Evolutionary conservation across 208 protist species (phyloP), one percentile per base, ranked within the genome.

Genomic region (Trypanosoma theileri): DNA sequence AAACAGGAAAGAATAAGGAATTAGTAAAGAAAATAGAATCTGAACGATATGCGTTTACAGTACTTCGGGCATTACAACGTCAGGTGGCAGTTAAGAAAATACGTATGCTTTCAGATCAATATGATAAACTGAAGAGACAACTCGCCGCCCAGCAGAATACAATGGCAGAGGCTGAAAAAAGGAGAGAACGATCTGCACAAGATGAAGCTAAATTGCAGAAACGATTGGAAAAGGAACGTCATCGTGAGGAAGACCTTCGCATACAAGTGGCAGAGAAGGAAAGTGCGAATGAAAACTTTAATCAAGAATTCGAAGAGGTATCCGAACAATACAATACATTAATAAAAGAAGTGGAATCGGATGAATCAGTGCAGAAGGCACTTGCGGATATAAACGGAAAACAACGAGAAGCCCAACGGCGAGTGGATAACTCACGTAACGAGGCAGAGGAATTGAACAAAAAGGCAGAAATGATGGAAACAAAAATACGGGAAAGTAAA

Each of bases 21-120:
- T 68, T 68, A 22, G 31, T 55, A 3, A 45, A 77, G n/a, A 21
- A 54, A 16, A 10, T 84, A 46, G 28, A 67, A 60, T 53, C 53
- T 12, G 70, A 85, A 59, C 77, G 81, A n/a, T 73, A 81, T 14
- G 86, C 86, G 10, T 58, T 86, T 53, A 80, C 85, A n/a, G 75
- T 92, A 12, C 80, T 86, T 53, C 89, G 89, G 26, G 77, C 63
- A 13, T 79, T 81, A 58, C 63, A 54, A 8, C 66, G 69, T 26
- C 64, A 57, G 13, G 56, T 80, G 53, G 86, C 71, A 63, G 52
- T 58, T 24, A 77, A 76, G 50, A 85, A 82, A 71, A 71, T 85
- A 24, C 55, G 62, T 21, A 59, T 64, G n/a, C 75, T 86, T 45
- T 73, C 84, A 56, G 56, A 75, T 52, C 77, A 86, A 44, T 70